phyloP scores from a whole-genome alignment of 352 stramenopile genomes.

The Pythium aristosporum region DNA sequence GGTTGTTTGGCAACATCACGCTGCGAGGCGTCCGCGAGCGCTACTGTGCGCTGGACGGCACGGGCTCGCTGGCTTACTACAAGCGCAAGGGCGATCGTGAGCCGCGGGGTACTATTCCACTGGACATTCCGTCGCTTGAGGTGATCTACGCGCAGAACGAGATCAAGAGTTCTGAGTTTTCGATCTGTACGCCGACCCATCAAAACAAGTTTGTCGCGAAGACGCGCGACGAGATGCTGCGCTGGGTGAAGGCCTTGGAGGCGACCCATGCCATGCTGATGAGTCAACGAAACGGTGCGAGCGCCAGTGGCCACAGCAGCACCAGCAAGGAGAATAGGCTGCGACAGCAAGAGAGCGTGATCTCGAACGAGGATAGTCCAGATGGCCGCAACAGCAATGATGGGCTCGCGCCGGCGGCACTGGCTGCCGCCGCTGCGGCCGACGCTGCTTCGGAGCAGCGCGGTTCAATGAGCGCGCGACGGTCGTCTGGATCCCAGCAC shows the following conservation, averaged over 20 bases:
- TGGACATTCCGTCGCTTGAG: constrained; percentile 66
- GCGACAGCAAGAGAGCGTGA: constrained; percentile 28
- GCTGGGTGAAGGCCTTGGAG: constrained; percentile 65
- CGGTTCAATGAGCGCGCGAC: constrained; percentile 10
- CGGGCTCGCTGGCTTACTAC: constrained; percentile 72
- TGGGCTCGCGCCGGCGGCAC: constrained; percentile 12
- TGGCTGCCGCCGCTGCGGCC: constrained; percentile 8
- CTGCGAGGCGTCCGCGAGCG: constrained; percentile 69
- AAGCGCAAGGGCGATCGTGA: constrained; percentile 80
- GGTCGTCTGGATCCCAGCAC: constrained; percentile 20
- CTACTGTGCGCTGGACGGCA: constrained; percentile 69
- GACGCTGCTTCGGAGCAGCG: background rate
- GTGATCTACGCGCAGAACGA: constrained; percentile 71
- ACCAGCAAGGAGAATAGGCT: constrained; percentile 27
- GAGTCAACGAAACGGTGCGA: constrained; percentile 23
- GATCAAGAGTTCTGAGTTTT: constrained; percentile 72
- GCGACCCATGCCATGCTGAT: constrained; percentile 55
- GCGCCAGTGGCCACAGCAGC: constrained; percentile 18
- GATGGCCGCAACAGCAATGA: constrained; percentile 18
- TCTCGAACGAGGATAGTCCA: constrained; percentile 26
- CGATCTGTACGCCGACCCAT: constrained; percentile 70
- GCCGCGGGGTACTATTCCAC: constrained; percentile 58
- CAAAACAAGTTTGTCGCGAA: constrained; percentile 77
- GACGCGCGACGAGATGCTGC: constrained; percentile 65
- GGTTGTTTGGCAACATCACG: constrained; percentile 78